Base-by-base conservation (phyloP, 2,329 filamentous ascomycete species). In the Hypomyces rosellus region DNA sequence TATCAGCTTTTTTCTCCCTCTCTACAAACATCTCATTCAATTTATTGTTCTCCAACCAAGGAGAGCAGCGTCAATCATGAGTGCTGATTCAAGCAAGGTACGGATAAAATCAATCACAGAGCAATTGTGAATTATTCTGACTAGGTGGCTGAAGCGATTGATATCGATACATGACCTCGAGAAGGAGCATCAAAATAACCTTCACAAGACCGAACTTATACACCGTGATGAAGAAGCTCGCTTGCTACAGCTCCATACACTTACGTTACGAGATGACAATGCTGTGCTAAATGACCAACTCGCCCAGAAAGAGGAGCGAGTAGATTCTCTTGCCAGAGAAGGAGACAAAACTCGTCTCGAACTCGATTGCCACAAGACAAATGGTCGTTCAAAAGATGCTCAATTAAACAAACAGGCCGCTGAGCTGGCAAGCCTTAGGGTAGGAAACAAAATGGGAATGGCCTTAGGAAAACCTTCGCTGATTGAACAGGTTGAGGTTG, bases 221-320 rank as follows among this genome's bases (percentile, higher is more conserved):
- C 72, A 81, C 57, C 87, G 88, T 60, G 82, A 89, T 56, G 91
- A 97, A 65, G 81, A 85, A 53, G 74, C 81, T 37, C 83, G 91
- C 44, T 78, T 84, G 56, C 69, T 89, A 47, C 82, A 82, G 57
- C 75, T 92, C 54, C 80, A 84, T 55, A 75, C 84, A 49, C 70
- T 91, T 48, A 69, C 90, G n/a, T 72, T 88, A n/a, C 77, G 84
- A 54, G 82, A 91, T 56, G 86, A 95, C 55, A 88, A 85, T 55
- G 79, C 84, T 44, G 75, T 80, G 9, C 68, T 96, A 25, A 79
- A 81, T 56, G 78, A 83, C 41, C 76, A 85, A 55, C 65, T 91
- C 15, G 68, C 74, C 4, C 70, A 80, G 37, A 78, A 80, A 57
- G 80, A 86, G 46, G 74, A 80, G 46, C 76, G 80, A 40, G 76